Conservation (phyloP, 1,284 basidiomycete genomes). For the Chalciporus sp. region DNA sequence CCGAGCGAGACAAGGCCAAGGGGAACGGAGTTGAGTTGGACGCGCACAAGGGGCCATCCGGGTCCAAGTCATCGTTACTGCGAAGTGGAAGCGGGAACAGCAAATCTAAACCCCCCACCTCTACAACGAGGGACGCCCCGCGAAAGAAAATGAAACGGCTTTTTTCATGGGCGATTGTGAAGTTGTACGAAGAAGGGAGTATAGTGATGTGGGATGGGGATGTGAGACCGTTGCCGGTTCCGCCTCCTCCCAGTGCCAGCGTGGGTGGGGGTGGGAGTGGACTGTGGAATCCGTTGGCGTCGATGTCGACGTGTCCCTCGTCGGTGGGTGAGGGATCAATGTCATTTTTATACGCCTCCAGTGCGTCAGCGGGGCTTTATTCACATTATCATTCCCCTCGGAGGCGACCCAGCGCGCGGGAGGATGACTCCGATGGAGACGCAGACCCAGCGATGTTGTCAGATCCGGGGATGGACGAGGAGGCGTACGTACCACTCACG, state of each 20-base stretch:
- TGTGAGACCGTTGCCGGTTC: constrained; percentile 29
- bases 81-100: not conserved
- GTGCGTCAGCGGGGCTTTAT: constrained; percentile 25
- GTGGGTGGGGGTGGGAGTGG: constrained; percentile 22
- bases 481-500: constrained; percentile 62
- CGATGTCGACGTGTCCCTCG: not conserved
- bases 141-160: constrained; percentile 59
- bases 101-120: not conserved
- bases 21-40: not conserved
- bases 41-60: too few relatives aligned
- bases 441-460: constrained; percentile 52
- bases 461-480: constrained; percentile 58
- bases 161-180: constrained; percentile 61
- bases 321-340: not conserved
- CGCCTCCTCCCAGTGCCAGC: not conserved
- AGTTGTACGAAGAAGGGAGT: constrained; percentile 65
- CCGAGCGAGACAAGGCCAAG: constrained; percentile 37
- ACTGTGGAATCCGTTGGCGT: constrained; percentile 43
- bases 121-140: constrained; percentile 13
- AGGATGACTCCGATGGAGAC: constrained; percentile 21
- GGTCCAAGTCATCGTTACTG: too few relatives aligned
- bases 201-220: constrained; percentile 70
- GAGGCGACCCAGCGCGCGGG: not conserved
- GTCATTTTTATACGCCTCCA: constrained; percentile 17
- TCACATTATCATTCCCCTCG: constrained; percentile 27